These are phyloP conservation scores for Pascua guehoae DNA, from an alignment of 1,284 basidiomycete species.

Conservation along the genomic window DNA sequence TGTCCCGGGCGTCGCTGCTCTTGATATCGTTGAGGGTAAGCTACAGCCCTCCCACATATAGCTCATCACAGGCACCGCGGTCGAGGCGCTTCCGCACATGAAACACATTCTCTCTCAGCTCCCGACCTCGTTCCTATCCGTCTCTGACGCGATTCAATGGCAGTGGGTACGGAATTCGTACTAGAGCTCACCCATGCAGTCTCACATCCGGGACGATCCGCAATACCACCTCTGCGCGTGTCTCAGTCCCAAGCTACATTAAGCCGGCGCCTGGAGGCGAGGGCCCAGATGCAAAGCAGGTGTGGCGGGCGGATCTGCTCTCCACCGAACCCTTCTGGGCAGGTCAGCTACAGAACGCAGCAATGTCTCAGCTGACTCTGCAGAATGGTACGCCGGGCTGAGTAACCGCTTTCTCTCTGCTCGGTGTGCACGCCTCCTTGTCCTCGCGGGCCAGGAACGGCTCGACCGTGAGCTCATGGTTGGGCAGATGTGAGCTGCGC, in stretches of 20 bases:
- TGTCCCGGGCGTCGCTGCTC: slow-evolving; percentile 76
- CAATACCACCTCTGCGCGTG: slow-evolving; percentile 71
- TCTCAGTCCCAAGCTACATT: slow-evolving; percentile 77
- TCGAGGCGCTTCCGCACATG: slow-evolving; percentile 90
- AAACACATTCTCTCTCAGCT: slow-evolving; percentile 76
- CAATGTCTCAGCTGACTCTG: neutral
- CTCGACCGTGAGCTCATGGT: slow-evolving; percentile 94
- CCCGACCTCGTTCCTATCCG: slow-evolving; percentile 75
- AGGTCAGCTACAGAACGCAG: slow-evolving; percentile 55
- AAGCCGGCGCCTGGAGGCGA: slow-evolving; percentile 51
- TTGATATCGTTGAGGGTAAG: slow-evolving; percentile 93
- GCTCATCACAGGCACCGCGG: slow-evolving; percentile 68
- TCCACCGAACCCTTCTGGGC: slow-evolving; percentile 87
- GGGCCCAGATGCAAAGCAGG: slow-evolving; percentile 28
- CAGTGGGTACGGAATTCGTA: slow-evolving; percentile 62
- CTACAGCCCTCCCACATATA: neutral
- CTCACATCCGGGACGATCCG: slow-evolving; percentile 71
- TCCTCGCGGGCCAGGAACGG: slow-evolving; percentile 88
- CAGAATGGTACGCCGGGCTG: slow-evolving; percentile 87
- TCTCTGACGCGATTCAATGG: slow-evolving; percentile 88
- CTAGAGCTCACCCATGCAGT: slow-evolving; percentile 49
- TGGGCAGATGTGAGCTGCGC: slow-evolving; percentile 76
- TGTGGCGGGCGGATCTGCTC: slow-evolving; percentile 80
- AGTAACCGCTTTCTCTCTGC: slow-evolving; percentile 72
- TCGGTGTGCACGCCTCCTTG: slow-evolving; percentile 74